Percentiles rank a stretch among this genome's conserved stretches.
Evolutionary conservation across 108 stramenopile species (phyloP).

Genomic region (Cyclostephanos invisitatus): DNA sequence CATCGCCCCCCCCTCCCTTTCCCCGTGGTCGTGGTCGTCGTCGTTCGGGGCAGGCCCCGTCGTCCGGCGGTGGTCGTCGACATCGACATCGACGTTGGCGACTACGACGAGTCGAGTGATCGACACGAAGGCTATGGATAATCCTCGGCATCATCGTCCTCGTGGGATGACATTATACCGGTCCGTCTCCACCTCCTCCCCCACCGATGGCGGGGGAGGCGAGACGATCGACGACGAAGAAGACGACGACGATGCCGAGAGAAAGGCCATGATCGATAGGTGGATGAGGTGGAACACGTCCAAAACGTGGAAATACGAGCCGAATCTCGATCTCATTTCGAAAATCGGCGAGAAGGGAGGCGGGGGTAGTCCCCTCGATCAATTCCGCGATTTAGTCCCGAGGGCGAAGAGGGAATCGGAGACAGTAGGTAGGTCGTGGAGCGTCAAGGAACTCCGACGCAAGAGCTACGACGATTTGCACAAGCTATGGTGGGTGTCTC

Average conservation of each 20-base stretch:
- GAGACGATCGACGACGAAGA: background rate
- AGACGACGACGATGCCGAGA: constrained; percentile 11
- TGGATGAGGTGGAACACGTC: constrained; percentile 50
- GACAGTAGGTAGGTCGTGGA: constrained; percentile 79
- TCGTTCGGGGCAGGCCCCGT: too few relatives aligned
- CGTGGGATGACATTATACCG: too few relatives aligned
- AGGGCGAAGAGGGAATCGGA: constrained; percentile 59
- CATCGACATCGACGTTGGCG: too few relatives aligned
- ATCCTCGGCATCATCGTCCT: too few relatives aligned
- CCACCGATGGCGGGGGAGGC: background rate
- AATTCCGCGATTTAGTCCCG: constrained; percentile 78
- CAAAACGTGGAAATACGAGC: constrained; percentile 37
- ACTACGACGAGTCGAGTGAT: too few relatives aligned
- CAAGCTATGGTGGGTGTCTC: constrained; percentile 82
- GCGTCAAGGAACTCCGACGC: constrained; percentile 78
- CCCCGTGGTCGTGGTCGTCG: too few relatives aligned
- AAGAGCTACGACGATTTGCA: constrained; percentile 92
- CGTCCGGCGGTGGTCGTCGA: too few relatives aligned
- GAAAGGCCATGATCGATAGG: constrained; percentile 25
- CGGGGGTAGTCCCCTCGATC: constrained; percentile 57
- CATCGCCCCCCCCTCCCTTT: too few relatives aligned
- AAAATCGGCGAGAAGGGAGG: constrained; percentile 26
- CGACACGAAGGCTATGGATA: too few relatives aligned
- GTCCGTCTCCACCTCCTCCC: background rate
- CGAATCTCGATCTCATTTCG: constrained; percentile 27